Evolutionary conservation across 768 basidiomycete genomes (phyloP).

Genomic region (Galerina sulciceps): DNA sequence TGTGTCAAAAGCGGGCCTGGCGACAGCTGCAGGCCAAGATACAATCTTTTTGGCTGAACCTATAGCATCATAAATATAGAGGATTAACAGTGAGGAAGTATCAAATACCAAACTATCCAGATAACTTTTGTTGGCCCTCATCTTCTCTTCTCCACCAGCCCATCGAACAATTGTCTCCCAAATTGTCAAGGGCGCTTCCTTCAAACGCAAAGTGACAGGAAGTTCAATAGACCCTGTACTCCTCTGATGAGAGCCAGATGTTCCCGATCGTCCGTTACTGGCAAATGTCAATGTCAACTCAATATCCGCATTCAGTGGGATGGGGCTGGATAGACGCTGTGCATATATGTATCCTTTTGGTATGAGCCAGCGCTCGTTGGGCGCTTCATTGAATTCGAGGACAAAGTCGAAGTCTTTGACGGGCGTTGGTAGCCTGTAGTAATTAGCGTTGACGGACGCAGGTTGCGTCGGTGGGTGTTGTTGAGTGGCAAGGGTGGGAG

Average conservation of each 20-base stretch:
- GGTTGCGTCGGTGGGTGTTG: conserved; percentile 14
- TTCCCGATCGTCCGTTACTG: conserved; percentile 20
- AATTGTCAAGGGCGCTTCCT: conserved; percentile 47
- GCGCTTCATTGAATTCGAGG: conserved; percentile 68
- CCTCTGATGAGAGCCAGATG: conserved; percentile 19
- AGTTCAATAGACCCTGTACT: background rate
- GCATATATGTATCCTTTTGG: conserved; percentile 62
- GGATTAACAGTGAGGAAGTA: background rate
- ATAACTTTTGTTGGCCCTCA: conserved; percentile 52
- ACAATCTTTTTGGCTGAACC: conserved; percentile 50
- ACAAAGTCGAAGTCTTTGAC: conserved; percentile 73
- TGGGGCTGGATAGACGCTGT: conserved; percentile 36
- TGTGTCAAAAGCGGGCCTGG: conserved; percentile 60
- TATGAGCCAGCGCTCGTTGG: conserved; percentile 68
- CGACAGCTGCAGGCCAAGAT: conserved; percentile 60
- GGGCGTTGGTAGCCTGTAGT: conserved; percentile 22
- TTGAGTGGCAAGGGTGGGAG: conserved; percentile 7
- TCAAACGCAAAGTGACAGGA: conserved; percentile 53
- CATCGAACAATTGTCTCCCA: conserved; percentile 67
- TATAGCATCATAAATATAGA: conserved; percentile 20
- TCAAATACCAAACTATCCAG: conserved; percentile 46
- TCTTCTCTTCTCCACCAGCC: conserved; percentile 60
- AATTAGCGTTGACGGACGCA: conserved; percentile 1
- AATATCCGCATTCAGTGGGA: conserved; percentile 26
- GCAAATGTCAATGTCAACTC: conserved; percentile 19